Conservation (phyloP, 352 stramenopile species). For the Pythium biforme region DNA sequence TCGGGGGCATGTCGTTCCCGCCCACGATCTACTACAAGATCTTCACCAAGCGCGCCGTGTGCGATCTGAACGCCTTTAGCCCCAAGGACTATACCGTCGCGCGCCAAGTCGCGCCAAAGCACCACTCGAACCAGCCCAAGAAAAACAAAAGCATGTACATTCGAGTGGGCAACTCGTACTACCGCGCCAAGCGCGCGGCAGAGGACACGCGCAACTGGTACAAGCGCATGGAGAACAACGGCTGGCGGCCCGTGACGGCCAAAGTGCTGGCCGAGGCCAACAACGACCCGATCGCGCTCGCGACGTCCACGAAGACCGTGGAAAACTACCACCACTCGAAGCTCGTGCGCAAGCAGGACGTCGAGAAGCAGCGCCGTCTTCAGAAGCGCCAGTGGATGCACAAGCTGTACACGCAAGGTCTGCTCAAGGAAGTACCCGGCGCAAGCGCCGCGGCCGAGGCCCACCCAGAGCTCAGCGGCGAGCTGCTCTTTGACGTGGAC, state of each 20-base stretch:
- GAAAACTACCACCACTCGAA: conserved; percentile 46
- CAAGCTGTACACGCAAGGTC: conserved; percentile 65
- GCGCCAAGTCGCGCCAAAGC: conserved; percentile 35
- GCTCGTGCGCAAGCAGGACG: conserved; percentile 53
- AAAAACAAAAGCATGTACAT: conserved; percentile 44
- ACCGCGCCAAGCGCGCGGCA: conserved; percentile 47
- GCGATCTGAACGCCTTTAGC: conserved; percentile 89
- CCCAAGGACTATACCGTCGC: conserved; percentile 84
- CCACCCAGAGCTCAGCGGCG: conserved; percentile 17
- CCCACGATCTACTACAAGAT: conserved; percentile 96
- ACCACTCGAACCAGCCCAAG: conserved; percentile 25
- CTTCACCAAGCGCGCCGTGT: conserved; percentile 83
- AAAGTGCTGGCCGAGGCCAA: conserved; percentile 69
- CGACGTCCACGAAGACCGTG: conserved; percentile 37
- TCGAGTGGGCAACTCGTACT: conserved; percentile 72
- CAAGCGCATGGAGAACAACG: conserved; percentile 87
- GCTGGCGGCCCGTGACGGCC: conserved; percentile 86
- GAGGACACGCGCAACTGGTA: conserved; percentile 82
- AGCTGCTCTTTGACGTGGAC: conserved; percentile 55
- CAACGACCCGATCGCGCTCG: conserved; percentile 53
- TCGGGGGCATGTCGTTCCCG: conserved; percentile 85
- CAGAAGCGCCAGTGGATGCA: conserved; percentile 84
- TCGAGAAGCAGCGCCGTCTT: conserved; percentile 44
- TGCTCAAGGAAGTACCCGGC: conserved; percentile 33
- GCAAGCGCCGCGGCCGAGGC: neutral